A percentile compares a stretch with the other conserved stretches of the same genome.
Evolutionary conservation across 2,329 filamentous ascomycete genomes (phyloP).

Genomic region (Cytospora piceicola): DNA sequence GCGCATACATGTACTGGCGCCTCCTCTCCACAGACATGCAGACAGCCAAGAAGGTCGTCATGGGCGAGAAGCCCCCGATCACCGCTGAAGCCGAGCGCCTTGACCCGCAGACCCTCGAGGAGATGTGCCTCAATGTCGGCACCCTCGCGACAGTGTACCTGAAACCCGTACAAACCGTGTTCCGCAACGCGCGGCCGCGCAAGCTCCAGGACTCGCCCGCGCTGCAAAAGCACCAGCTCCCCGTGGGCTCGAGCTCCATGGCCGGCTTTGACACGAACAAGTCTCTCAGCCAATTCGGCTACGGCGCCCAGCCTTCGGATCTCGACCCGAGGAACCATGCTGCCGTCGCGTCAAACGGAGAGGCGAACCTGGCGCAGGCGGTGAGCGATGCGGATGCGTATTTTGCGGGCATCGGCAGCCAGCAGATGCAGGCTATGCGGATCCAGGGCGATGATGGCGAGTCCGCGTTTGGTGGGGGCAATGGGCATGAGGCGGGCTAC

Average conservation of each 20-base stretch:
- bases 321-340: slow-evolving; percentile 49
- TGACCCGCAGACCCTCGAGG: slow-evolving; percentile 87
- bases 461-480: slow-evolving; percentile 62
- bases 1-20: slow-evolving; percentile 99
- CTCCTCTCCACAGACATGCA: slow-evolving; percentile 90
- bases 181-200: slow-evolving; percentile 82
- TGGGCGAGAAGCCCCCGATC: slow-evolving; percentile 96
- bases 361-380: slow-evolving; percentile 65
- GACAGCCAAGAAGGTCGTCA: slow-evolving; percentile 84
- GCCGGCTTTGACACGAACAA: slow-evolving; percentile 58
- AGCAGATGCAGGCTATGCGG: slow-evolving; percentile 74
- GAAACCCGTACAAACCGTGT: slow-evolving; percentile 96
- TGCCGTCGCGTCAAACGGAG: slow-evolving; percentile 33
- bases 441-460: slow-evolving; percentile 65
- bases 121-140: slow-evolving; percentile 95
- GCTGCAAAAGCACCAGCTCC: slow-evolving; percentile 73
- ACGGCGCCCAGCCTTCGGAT: slow-evolving; percentile 55
- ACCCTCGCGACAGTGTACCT: slow-evolving; percentile 96
- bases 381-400: slow-evolving; percentile 88
- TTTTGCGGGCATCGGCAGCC: slow-evolving; percentile 76
- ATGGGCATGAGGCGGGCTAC: slow-evolving; percentile 58
- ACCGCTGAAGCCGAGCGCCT: slow-evolving; percentile 95
- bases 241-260: slow-evolving; percentile 50
- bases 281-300: slow-evolving; percentile 62
- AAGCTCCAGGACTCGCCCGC: slow-evolving; percentile 82